Evolutionary conservation across 2,329 filamentous ascomycete species (phyloP).

Genomic region (Fusarium mundagurra): DNA sequence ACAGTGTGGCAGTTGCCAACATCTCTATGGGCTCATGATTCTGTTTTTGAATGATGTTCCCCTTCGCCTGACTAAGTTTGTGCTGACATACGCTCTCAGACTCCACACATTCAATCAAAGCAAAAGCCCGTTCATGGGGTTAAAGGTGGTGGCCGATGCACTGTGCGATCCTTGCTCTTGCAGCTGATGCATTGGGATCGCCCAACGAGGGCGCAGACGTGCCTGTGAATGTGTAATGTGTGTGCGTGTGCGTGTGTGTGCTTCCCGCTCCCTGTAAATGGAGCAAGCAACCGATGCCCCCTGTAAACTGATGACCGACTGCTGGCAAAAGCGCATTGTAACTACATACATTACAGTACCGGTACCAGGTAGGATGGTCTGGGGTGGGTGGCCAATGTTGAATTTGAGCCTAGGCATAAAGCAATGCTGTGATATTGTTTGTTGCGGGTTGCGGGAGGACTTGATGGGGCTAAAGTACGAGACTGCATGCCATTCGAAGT

Average conservation of each 20-base stretch:
- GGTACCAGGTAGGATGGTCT: not conserved
- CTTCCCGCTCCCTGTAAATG: conserved; percentile 44
- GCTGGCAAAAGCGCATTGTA: conserved; percentile 4
- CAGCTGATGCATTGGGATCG: conserved; percentile 26
- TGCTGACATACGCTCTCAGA: not conserved
- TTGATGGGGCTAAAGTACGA: not conserved
- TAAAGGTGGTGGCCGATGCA: conserved; percentile 24
- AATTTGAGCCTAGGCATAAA: conserved; percentile 9
- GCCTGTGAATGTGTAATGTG: conserved; percentile 17
- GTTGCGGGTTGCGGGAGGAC: not conserved
- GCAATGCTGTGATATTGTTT: conserved; percentile 14
- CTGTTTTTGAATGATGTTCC: conserved; percentile 3
- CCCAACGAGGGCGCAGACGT: conserved; percentile 31
- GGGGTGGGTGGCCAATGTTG: conserved; percentile 8
- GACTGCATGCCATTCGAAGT: not conserved
- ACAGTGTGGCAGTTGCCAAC: not conserved
- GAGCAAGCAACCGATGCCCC: conserved; percentile 23
- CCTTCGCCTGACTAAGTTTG: conserved; percentile 1
- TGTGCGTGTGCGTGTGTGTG: conserved; percentile 32
- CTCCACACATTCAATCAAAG: conserved; percentile 21
- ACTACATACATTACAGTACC: not conserved
- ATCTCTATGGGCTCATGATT: not conserved
- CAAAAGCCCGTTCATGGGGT: conserved; percentile 28
- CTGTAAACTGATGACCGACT: conserved; percentile 1
- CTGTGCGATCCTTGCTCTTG: conserved; percentile 32